phyloP scores from a whole-genome alignment of 768 basidiomycete species.

The Aureoboletus auriporus region DNA sequence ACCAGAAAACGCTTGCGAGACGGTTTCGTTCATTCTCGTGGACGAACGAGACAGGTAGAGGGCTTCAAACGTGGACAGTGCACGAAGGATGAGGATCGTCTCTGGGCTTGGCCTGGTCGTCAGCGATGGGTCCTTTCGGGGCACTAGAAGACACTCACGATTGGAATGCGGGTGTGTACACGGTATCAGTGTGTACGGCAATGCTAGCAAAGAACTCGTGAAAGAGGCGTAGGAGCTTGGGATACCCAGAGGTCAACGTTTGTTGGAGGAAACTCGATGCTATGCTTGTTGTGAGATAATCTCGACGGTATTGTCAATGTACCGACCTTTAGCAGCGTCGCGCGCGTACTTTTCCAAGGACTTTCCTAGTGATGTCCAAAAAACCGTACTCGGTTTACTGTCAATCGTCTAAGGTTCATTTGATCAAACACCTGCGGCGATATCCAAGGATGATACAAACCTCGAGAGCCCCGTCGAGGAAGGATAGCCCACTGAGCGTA shows the following conservation, averaged over 20 bases:
- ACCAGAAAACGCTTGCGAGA: constrained; percentile 71
- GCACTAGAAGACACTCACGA: constrained; percentile 45
- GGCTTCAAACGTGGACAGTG: constrained; percentile 78
- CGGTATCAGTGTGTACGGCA: constrained; percentile 91
- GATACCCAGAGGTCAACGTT: constrained; percentile 82
- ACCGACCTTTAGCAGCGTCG: constrained; percentile 74
- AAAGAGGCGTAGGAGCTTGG: constrained; percentile 82
- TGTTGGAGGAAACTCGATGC: constrained; percentile 90
- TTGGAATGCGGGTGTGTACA: constrained; percentile 80
- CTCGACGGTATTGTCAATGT: background rate
- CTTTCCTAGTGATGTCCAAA: constrained; percentile 82
- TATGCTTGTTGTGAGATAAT: constrained; percentile 28
- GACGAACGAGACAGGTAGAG: constrained; percentile 86
- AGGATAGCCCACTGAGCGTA: constrained; percentile 64
- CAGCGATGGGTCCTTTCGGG: constrained; percentile 1
- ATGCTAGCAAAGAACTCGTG: constrained; percentile 98
- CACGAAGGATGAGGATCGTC: constrained; percentile 81
- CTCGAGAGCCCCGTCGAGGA: constrained; percentile 93
- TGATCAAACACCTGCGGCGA: constrained; percentile 1
- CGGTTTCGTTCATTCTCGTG: constrained; percentile 77
- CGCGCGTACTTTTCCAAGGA: constrained; percentile 79
- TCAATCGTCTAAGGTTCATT: constrained; percentile 62
- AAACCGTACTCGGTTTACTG: constrained; percentile 84
- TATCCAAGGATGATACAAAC: constrained; percentile 35
- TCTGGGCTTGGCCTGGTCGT: constrained; percentile 61